Evolutionary conservation across 805 yeast genomes (phyloP), one percentile per base, ranked within the genome.

Genomic region (Huiozyma naganishii): DNA sequence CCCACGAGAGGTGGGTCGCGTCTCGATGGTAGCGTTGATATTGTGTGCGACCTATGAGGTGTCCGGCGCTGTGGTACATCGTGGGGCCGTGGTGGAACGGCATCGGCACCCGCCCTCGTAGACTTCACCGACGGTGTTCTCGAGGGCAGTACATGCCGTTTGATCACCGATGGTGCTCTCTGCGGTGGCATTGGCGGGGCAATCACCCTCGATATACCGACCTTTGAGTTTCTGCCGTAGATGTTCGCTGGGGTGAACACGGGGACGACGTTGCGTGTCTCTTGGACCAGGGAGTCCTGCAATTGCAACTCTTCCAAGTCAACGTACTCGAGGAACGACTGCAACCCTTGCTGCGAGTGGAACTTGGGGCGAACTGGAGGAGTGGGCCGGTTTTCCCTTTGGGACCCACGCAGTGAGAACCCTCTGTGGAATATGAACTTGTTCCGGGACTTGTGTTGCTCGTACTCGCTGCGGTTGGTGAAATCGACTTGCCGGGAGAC

Each of bases 361-460:
- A 30, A 11, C 9, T 30, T 8, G 33, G 11, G 33, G n/a, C 23
- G 23, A 17, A 17, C 23, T 17, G 23, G 23, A 17, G 23, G 23
- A 17, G 23, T 17, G 23, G 23, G n/a, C 32, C 33, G 7, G 23
- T 41, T 9, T 39, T 45, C 10, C 43, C 40, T 4, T 17, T 11
- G 27, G 37, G 9, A 34, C 27, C 12, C 37, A 4, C 12, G 17
- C 27, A 11, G 13, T 4, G 12, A 51, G 39, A 59, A 59, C 6
- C 63, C 63, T 32, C 48, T 52, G 39, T 59, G 63, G 34, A 59
- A 59, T 32, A 59, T 48, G 35, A 52, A 53, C 27, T 45, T 45
- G 7, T 44, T 48, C 12, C 46, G 41, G 11, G 44, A 40, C 29
- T 48, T 48, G 39, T 37, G 49, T 27, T 44, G 40, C 11, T 45